Evolutionary conservation across 345 rosid genomes (phyloP).

Genomic region (Kandelia obovata): DNA sequence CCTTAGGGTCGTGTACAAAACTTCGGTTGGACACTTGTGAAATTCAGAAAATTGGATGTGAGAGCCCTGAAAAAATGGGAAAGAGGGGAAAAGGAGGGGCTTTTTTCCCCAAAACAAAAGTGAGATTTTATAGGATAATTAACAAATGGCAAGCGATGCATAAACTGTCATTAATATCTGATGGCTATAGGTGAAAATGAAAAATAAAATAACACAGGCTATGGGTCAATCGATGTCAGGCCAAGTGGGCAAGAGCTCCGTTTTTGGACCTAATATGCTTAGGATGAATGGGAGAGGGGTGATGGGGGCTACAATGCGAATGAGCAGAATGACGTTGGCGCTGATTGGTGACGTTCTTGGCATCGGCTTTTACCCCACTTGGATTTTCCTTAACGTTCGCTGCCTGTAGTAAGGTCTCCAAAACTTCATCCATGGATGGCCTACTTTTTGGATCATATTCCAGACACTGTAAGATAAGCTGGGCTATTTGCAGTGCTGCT

Average conservation of each 20-base stretch:
- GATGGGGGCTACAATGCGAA: not conserved
- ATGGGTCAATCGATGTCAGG: not conserved
- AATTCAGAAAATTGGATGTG: too few species aligned
- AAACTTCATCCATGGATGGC: slow-evolving; percentile 68
- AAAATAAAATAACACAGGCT: too few species aligned
- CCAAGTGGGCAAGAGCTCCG: not conserved
- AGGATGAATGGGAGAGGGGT: slow-evolving; percentile 6
- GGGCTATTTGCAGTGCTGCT: slow-evolving; percentile 46
- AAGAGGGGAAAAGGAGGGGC: too few species aligned
- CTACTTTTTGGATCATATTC: slow-evolving; percentile 60
- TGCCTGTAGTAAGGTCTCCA: slow-evolving; percentile 35
- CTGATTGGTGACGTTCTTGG: not conserved
- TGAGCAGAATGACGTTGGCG: not conserved
- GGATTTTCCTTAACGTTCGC: slow-evolving; percentile 33
- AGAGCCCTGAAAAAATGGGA: too few species aligned
- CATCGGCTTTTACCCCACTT: slow-evolving; percentile 20
- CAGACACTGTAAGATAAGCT: slow-evolving; percentile 46
- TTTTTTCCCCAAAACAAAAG: too few species aligned
- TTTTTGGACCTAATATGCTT: slow-evolving; percentile 7
- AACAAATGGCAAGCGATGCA: too few species aligned
- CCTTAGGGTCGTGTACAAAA: too few species aligned
- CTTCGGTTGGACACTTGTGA: too few species aligned
- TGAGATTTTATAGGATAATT: too few species aligned
- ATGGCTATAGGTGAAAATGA: not conserved
- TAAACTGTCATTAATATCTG: too few species aligned